These are phyloP conservation scores for Cryptococcus hybrid DNA, from an alignment of 1,284 basidiomycete genomes.

Conservation along the genomic window DNA sequence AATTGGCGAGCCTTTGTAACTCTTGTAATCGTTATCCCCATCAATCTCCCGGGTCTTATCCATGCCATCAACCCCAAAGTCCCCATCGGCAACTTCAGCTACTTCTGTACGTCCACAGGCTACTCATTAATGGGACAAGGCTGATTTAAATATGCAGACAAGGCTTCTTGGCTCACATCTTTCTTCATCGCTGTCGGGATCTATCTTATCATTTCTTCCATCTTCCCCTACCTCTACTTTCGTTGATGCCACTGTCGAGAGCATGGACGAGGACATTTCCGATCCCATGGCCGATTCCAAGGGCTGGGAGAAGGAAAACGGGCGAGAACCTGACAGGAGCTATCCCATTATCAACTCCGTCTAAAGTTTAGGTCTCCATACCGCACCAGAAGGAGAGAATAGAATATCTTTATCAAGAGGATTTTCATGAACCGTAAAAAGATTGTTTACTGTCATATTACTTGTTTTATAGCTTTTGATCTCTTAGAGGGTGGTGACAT, in stretches of 20 bases:
- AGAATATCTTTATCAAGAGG: too few species aligned
- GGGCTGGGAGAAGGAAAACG: conserved; percentile 18
- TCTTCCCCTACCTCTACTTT: conserved; percentile 50
- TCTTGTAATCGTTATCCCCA: conserved; percentile 33
- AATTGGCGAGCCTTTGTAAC: conserved; percentile 45
- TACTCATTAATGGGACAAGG: not conserved
- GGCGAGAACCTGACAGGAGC: conserved; percentile 2
- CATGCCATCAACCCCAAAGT: conserved; percentile 36
- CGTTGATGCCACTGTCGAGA: conserved; percentile 34
- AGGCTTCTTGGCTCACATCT: conserved; percentile 39
- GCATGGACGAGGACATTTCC: conserved; percentile 25
- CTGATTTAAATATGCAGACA: conserved; percentile 16
- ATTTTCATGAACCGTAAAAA: too few species aligned
- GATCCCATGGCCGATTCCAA: conserved; percentile 7
- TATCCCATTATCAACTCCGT: not conserved
- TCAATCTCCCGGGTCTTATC: conserved; percentile 44
- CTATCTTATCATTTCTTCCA: conserved; percentile 24
- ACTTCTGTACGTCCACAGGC: conserved; percentile 39
- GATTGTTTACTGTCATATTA: too few species aligned
- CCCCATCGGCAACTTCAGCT: conserved; percentile 39
- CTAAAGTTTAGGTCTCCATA: not conserved
- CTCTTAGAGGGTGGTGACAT: too few species aligned
- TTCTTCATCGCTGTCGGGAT: conserved; percentile 29
- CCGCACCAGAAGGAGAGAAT: too few species aligned
- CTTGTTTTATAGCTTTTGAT: too few species aligned